Evolutionary conservation across 2,329 filamentous ascomycete genomes (phyloP), one percentile per base, ranked within the genome.

Genomic region (Cladophialophora exuberans): DNA sequence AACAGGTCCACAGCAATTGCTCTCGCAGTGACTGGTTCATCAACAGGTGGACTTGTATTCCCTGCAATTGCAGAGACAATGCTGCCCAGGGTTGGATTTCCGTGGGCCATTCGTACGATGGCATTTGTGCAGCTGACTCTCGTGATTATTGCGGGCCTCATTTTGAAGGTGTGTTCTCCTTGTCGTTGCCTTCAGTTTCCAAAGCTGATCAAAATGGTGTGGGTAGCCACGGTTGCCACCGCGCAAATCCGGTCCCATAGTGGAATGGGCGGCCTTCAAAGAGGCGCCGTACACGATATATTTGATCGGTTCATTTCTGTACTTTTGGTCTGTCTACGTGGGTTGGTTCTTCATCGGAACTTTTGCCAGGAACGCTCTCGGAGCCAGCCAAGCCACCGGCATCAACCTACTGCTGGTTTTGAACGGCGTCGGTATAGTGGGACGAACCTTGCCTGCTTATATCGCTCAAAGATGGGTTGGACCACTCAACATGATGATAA

Each of bases 331-430:
- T 2, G 62, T 82, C n/a, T 83, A 82, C 61, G 73, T 82, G 60
- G 79, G 74, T 2, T 82, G 76, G 62, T 82, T 81, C 58, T 75
- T 76, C 59, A 67, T 77, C 23, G 39, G 39, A 23, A 73, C 68
- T 44, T 77, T 74, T 62, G 70, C 67, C 38, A 70, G 69, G 26
- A 62, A 70, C 20, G 61, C 72, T 39, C 68, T 78, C 35, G 71
- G 71, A 2, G 64, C 78, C 2, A 69, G 72, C 0, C 70, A 76
- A 49, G 64, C 69, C 1, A 70, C 72, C 47, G 77, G 83, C 3
- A 77, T 88, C 45, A 80, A 85, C 63, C 68, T 89, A 6, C 72
- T 89, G 10, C 75, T 88, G 22, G 73, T 88, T 3, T 73, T 88
- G 65, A 89, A 89, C 69, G 83, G 81, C 18, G 74, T 84, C 9